Conservation (phyloP, 2,329 filamentous ascomycete species). For the Zymoseptoria brevis region DNA sequence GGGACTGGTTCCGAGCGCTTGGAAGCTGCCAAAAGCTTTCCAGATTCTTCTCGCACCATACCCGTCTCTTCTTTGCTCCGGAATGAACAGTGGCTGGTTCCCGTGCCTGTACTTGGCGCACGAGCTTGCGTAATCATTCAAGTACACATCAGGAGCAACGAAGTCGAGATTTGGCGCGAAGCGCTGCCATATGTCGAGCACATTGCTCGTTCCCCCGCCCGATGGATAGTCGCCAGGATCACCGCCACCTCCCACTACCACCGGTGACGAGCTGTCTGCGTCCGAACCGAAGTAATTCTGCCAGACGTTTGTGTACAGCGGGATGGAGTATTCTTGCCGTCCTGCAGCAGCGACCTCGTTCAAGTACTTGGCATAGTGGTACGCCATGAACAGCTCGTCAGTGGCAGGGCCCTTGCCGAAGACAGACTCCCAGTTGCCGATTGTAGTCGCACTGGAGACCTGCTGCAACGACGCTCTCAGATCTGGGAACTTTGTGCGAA, state of each 20-base stretch:
- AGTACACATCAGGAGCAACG: conserved; percentile 43
- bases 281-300: conserved; percentile 35
- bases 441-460: conserved; percentile 8
- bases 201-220: conserved; percentile 37
- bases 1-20: conserved; percentile 33
- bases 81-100: conserved; percentile 43
- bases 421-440: conserved; percentile 32
- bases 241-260: conserved; percentile 37
- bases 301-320: conserved; percentile 43
- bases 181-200: conserved; percentile 40
- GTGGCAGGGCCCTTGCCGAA: conserved; percentile 33
- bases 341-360: conserved; percentile 36
- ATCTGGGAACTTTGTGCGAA: neutral
- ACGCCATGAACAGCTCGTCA: conserved; percentile 45
- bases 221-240: conserved; percentile 42
- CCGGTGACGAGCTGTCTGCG: conserved; percentile 28
- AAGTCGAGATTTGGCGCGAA: conserved; percentile 40
- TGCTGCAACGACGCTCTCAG: neutral
- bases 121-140: conserved; percentile 40
- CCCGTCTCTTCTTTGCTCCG: conserved; percentile 45
- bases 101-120: conserved; percentile 40
- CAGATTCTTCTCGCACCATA: conserved; percentile 38
- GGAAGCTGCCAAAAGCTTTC: conserved; percentile 36
- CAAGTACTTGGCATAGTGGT: conserved; percentile 38
- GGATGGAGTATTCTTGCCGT: conserved; percentile 35